phyloP scores from a whole-genome alignment of 169 alveolate genomes.

The Neospora caninum region DNA sequence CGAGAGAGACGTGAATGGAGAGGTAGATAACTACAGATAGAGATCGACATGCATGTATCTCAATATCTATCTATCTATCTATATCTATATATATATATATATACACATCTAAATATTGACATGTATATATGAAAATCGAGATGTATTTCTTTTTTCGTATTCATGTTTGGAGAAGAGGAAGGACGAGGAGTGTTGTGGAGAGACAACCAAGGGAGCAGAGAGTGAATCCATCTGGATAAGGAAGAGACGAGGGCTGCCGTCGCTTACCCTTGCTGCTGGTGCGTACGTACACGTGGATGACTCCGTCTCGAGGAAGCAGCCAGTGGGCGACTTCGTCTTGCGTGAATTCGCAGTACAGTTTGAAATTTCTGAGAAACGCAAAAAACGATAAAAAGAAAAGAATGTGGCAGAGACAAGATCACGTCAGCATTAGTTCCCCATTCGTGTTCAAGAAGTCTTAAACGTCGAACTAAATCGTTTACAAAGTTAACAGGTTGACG shows the following conservation, averaged over 20 bases:
- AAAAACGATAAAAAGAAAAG: not conserved
- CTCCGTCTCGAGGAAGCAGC: conserved; percentile 89
- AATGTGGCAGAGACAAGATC: too few species aligned
- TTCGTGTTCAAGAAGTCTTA: too few species aligned
- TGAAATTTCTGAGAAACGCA: conserved; percentile 73
- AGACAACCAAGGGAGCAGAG: not conserved
- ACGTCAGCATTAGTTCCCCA: too few species aligned
- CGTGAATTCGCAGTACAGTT: conserved; percentile 84
- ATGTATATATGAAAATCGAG: too few species aligned
- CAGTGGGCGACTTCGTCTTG: conserved; percentile 91
- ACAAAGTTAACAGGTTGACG: too few species aligned
- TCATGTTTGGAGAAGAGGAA: not conserved
- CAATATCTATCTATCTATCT: too few species aligned
- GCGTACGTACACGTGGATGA: conserved; percentile 93
- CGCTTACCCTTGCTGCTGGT: conserved; percentile 65
- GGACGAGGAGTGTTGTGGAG: not conserved
- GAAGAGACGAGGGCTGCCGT: not conserved
- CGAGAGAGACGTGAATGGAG: too few species aligned
- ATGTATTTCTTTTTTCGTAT: too few species aligned
- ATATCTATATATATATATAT: too few species aligned
- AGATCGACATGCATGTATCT: too few species aligned
- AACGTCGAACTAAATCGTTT: too few species aligned
- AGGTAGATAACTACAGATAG: too few species aligned
- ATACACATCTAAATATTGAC: not conserved
- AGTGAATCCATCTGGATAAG: not conserved